Percentiles rank a stretch among this genome's conserved stretches.
Conservation (phyloP, 2,329 filamentous ascomycete genomes). For the Alternaria hordeiaustralica region DNA sequence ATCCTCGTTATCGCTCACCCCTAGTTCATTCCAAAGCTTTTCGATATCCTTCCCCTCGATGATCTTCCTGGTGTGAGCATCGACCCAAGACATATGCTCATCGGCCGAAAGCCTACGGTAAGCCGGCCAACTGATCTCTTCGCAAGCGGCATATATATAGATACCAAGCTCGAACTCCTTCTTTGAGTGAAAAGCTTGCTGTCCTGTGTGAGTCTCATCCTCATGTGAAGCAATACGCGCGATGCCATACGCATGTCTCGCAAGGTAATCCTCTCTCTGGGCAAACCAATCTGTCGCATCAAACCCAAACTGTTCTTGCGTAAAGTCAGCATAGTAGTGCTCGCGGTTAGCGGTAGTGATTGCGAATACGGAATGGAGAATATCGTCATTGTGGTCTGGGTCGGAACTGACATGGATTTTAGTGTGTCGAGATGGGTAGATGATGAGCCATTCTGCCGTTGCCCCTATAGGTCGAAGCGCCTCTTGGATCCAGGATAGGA, state of each 20-base stretch:
- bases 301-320: conserved; percentile 5
- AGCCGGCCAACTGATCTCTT: background rate
- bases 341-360: background rate
- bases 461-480: background rate
- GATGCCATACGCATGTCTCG: background rate
- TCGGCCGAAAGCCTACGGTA: background rate
- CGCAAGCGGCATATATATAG: background rate
- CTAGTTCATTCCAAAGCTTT: background rate
- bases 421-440: background rate
- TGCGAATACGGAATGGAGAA: background rate
- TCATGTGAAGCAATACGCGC: background rate
- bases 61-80: background rate
- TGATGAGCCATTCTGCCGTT: background rate
- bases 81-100: background rate
- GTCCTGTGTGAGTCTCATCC: background rate
- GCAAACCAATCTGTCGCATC: background rate
- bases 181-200: background rate
- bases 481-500: background rate
- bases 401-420: background rate
- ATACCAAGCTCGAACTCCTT: background rate
- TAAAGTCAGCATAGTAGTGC: conserved; percentile 7
- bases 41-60: background rate
- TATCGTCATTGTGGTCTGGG: background rate
- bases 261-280: background rate
- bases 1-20: background rate